These are phyloP conservation scores for Venturia oleaginea DNA, from an alignment of 2,329 filamentous ascomycete species.

Conservation along the genomic window DNA sequence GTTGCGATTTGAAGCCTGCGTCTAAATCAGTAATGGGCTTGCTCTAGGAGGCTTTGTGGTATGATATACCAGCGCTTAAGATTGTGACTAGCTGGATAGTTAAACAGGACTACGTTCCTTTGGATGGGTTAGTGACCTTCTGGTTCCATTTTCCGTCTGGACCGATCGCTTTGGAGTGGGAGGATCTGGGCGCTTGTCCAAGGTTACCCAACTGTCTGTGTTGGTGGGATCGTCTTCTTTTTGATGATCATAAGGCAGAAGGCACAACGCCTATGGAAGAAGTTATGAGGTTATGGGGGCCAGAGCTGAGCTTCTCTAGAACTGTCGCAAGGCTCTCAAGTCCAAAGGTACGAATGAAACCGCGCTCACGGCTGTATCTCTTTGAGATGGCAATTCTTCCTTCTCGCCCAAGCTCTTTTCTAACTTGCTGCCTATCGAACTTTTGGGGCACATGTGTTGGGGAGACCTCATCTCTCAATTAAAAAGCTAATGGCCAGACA, in stretches of 20 bases:
- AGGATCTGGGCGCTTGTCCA: not conserved
- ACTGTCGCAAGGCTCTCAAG: not conserved
- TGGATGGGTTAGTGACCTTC: not conserved
- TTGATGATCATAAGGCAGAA: too few species aligned
- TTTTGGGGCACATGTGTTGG: not conserved
- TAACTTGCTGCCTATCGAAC: not conserved
- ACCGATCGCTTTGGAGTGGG: not conserved
- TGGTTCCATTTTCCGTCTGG: conserved; percentile 7
- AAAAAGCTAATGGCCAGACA: not conserved
- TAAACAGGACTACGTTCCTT: not conserved
- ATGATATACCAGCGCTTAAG: not conserved
- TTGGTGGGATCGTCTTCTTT: too few species aligned
- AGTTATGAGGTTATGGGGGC: too few species aligned
- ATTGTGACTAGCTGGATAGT: not conserved
- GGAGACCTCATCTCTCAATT: not conserved
- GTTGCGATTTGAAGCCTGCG: conserved; percentile 1
- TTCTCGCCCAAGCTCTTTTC: not conserved
- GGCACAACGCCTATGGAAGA: too few species aligned
- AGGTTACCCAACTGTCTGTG: too few species aligned
- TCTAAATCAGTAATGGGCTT: too few species aligned
- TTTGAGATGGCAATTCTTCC: not conserved
- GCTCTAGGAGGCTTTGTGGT: not conserved
- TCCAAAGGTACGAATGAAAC: not conserved
- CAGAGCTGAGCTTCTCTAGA: too few species aligned
- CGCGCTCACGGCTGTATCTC: not conserved